A percentile compares a stretch with the other conserved stretches of the same genome.
Conservation (phyloP, 73 alveolate genomes). For the Halteria grandinella region DNA sequence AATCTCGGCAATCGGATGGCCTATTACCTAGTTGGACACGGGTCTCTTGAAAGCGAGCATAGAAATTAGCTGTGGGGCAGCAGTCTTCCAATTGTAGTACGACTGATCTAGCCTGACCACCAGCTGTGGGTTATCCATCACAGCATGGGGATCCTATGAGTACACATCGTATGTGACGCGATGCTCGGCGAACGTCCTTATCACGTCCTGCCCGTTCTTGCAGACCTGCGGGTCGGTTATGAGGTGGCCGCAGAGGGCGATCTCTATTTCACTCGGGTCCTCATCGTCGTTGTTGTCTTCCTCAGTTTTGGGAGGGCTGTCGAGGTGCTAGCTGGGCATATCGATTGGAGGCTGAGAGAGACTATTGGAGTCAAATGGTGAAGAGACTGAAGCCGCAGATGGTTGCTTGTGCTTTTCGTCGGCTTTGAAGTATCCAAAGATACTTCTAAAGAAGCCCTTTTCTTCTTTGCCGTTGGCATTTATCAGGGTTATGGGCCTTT, state of each 20-base stretch:
- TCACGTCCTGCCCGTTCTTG: constrained; percentile 63
- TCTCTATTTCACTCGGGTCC: constrained; percentile 58
- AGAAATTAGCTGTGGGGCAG: constrained; percentile 86
- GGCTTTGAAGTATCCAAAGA: constrained; percentile 48
- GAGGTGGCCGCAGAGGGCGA: constrained; percentile 59
- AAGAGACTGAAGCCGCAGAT: too few species aligned
- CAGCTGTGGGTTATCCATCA: constrained; percentile 79
- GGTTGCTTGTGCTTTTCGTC: not conserved
- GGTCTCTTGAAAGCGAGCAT: constrained; percentile 83
- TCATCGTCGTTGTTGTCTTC: constrained; percentile 48
- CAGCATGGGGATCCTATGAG: constrained; percentile 79
- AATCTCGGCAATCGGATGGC: constrained; percentile 15
- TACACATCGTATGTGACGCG: constrained; percentile 47
- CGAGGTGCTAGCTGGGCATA: too few species aligned
- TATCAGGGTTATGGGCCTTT: too few species aligned
- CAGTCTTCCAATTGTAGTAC: constrained; percentile 85
- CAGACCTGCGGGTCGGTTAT: constrained; percentile 9
- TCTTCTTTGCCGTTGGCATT: constrained; percentile 4
- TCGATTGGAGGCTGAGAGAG: too few species aligned
- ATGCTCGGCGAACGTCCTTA: constrained; percentile 28
- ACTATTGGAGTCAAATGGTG: too few species aligned
- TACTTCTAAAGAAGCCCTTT: constrained; percentile 32
- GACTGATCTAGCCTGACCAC: constrained; percentile 84
- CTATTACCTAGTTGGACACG: constrained; percentile 70
- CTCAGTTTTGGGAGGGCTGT: too few species aligned